Evolutionary conservation across 805 yeast species (phyloP), one percentile per base, ranked within the genome.

Genomic region (Ogataea siamensis): DNA sequence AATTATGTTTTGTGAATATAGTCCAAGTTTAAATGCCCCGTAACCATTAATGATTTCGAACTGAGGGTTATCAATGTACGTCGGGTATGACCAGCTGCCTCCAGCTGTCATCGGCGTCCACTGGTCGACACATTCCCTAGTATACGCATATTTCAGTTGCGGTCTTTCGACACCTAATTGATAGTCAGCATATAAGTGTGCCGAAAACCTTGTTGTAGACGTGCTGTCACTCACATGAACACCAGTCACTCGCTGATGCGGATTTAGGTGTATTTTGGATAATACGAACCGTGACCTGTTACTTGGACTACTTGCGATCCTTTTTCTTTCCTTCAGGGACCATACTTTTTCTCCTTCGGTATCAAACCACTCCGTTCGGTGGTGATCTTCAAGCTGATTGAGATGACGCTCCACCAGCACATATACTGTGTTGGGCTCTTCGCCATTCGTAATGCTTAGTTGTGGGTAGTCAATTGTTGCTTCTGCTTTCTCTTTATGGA

Each of bases 31-130:
- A 7, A 27, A 26, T 5, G 13, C 6, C 5, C 28, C 35, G 2
- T n/a, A 5, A 0, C 24, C 40, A 20, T 11, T 18, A n/a, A 16
- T 19, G 34, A 71, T 26, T 20, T 54, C 60, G 42, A 63, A 78
- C 45, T 78, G 85, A 0, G 87, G 87, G 45, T 81, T 81, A 7
- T 62, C 50, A 14, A 72, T 51, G 47, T 67, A 81, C 0, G 71
- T 56, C 5, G 70, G 61, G 16, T 62, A 41, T 0, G 70, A 42
- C 76, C 78, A 74, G 47, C 67, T 73, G 0, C 87, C 87, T 2
- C 85, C 86, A 30, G 70, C 56, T 11, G 55, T 57, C 3, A 53
- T 55, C 1, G 57, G 47, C 8, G 57, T 56, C 86, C 86, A 81
- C 17, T 52, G 51, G 13, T 68, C 80, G 1, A 53, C 41, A 2